These are phyloP conservation scores for Exophiala xenobiotica DNA, from an alignment of 2,329 filamentous ascomycete genomes.

Conservation along the genomic window DNA sequence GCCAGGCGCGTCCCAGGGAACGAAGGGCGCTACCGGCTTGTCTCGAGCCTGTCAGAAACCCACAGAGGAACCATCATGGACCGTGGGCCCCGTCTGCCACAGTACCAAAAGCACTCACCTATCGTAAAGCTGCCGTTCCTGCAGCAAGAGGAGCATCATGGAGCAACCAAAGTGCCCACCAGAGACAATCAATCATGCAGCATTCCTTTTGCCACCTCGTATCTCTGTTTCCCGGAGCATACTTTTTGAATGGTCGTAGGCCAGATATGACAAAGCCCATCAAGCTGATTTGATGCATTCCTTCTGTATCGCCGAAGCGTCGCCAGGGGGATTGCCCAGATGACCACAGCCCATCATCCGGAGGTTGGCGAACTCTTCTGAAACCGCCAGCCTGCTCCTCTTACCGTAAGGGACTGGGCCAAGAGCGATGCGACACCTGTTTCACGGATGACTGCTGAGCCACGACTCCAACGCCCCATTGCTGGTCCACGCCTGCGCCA, in stretches of 20 bases:
- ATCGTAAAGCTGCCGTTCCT: constrained; percentile 5
- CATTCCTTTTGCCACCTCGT: constrained; percentile 1
- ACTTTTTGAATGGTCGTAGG: too few relatives aligned
- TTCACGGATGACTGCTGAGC: constrained; percentile 7
- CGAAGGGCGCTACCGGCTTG: background rate
- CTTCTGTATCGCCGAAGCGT: constrained; percentile 2
- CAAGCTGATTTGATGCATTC: background rate
- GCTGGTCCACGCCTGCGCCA: constrained; percentile 17
- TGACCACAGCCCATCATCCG: constrained; percentile 13
- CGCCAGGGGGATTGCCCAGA: constrained; percentile 16
- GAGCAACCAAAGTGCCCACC: constrained; percentile 5
- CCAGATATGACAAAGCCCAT: too few relatives aligned
- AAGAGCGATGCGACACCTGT: constrained; percentile 1
- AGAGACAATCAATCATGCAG: background rate
- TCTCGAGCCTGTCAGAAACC: background rate
- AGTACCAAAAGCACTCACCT: constrained; percentile 6
- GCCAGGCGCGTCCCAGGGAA: background rate
- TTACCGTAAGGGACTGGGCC: background rate
- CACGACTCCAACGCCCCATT: constrained; percentile 10
- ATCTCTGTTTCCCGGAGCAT: too few relatives aligned
- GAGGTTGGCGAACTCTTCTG: constrained; percentile 10
- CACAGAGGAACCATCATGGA: background rate
- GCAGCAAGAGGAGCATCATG: background rate
- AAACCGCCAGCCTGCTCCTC: constrained; percentile 11
- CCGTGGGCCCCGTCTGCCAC: background rate